Base-by-base conservation (phyloP, 2,329 filamentous ascomycete species). In the Aspergillus brunneoviolaceus region DNA sequence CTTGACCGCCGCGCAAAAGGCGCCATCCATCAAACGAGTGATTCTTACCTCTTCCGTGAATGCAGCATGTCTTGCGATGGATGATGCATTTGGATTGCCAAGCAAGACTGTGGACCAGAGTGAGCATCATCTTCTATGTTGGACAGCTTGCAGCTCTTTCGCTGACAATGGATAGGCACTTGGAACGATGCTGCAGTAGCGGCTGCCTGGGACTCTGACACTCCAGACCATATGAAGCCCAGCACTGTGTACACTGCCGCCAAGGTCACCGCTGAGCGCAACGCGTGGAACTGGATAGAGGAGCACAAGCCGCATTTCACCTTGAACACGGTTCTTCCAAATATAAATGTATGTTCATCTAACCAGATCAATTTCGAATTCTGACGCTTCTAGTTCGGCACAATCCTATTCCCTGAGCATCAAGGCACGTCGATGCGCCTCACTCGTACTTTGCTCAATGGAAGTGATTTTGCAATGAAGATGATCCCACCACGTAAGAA, bases 231-330 rank as follows among this genome's bases (percentile, higher is more conserved):
- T 29, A 49, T 49, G 19, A 55, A 49, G 25, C 29, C 29, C 7
- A 19, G 58, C 9, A 57, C 42, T 9, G 58, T 68, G 5, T 67
- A 69, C 27, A 70, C 73, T 0, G 81, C 80, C 1, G 76, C 75
- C 52, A 85, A 85, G 63, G 77, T 74, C 0, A 74, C 79, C 60
- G 75, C 72, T 0, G 82, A 84, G 67, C 76, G 76, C 29, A 76
- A 75, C 6, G 67, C 80, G 12, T 82, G 80, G 79, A 76, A 77
- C 47, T 84, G 77, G 65, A 66, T 81, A 23, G 65, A 75, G 48
- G 74, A 80, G 49, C 73, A 78, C 10, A 76, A 79, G 14, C 77
- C 80, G 0, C 33, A 57, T 0, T 84, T 84, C 61, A 73, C 74
- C 5, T 72, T 80, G 19, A 81, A 82, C 56, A 68, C 76, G 0